Evolutionary conservation across 2,329 filamentous ascomycete species (phyloP).

Genomic region (Lachnellula hyalina): DNA sequence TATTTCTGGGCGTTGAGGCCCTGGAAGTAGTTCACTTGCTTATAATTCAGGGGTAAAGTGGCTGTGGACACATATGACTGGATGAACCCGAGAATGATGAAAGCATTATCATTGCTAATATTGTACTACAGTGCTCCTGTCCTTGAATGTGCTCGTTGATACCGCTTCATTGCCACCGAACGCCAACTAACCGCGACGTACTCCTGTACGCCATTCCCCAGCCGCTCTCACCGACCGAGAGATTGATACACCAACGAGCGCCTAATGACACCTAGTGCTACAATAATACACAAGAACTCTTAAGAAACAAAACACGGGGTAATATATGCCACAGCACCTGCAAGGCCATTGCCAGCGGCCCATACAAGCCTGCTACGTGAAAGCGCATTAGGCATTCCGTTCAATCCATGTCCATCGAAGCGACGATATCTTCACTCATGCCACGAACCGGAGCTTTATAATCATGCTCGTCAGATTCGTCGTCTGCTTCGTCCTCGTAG

Average conservation of each 20-base stretch:
- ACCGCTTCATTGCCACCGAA: background rate
- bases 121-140: background rate
- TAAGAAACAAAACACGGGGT: constrained; percentile 10
- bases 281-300: constrained; percentile 9
- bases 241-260: background rate
- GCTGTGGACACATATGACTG: no score
- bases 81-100: no score
- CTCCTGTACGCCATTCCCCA: constrained; percentile 1
- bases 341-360: constrained; percentile 12
- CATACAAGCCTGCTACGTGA: constrained; percentile 6
- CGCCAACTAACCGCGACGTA: background rate
- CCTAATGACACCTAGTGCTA: constrained; percentile 10
- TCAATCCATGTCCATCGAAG: constrained; percentile 55
- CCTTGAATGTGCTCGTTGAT: background rate
- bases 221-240: constrained; percentile 8
- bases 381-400: background rate
- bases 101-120: no score
- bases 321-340: constrained; percentile 9
- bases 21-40: no score
- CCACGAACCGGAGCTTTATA: constrained; percentile 45
- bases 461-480: constrained; percentile 35
- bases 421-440: constrained; percentile 59
- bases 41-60: no score
- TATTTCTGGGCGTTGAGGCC: no score
- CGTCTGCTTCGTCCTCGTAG: constrained; percentile 31